Evolutionary conservation across 2,329 filamentous ascomycete genomes (phyloP).

Genomic region (Pseudogymnoascus sp.): DNA sequence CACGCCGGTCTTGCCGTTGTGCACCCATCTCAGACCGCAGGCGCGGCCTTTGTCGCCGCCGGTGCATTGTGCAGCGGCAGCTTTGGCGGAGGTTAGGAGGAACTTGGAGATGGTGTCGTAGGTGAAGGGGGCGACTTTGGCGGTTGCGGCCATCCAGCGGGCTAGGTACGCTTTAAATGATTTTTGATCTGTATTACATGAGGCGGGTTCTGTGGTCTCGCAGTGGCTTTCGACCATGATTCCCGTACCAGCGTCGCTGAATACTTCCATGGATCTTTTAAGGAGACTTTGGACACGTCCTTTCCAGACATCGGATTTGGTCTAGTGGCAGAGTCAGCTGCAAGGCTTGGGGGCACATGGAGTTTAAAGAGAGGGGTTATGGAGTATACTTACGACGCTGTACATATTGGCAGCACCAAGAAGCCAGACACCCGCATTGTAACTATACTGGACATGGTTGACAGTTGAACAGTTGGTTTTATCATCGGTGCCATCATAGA

Average conservation of each 20-base stretch:
- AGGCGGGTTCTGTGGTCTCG: constrained; percentile 36
- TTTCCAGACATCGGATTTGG: constrained; percentile 31
- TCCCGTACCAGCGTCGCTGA: constrained; percentile 36
- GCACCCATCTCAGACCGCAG: constrained; percentile 38
- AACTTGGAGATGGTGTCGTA: constrained; percentile 39
- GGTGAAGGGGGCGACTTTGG: constrained; percentile 50
- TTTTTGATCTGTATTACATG: constrained; percentile 54
- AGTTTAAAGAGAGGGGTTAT: constrained; percentile 51
- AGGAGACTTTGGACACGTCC: constrained; percentile 29
- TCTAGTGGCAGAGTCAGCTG: constrained; percentile 23
- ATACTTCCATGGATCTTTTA: constrained; percentile 26
- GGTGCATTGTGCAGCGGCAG: constrained; percentile 46
- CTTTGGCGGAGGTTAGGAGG: constrained; percentile 43
- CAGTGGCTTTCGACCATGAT: constrained; percentile 55
- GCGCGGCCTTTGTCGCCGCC: constrained; percentile 37
- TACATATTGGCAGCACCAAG: constrained; percentile 40
- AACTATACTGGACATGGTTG: constrained; percentile 57
- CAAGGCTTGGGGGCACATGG: constrained; percentile 29
- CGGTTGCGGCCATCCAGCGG: constrained; percentile 50
- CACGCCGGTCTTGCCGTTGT: constrained; percentile 17
- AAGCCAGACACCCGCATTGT: constrained; percentile 60
- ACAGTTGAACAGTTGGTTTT: constrained; percentile 40
- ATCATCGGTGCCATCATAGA: constrained; percentile 49
- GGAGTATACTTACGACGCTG: constrained; percentile 36
- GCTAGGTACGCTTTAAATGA: constrained; percentile 59